These are phyloP conservation scores for Gryganskiella cystojenkinii DNA, from an alignment of 192 early-diverging fungal species.

Conservation along the genomic window DNA sequence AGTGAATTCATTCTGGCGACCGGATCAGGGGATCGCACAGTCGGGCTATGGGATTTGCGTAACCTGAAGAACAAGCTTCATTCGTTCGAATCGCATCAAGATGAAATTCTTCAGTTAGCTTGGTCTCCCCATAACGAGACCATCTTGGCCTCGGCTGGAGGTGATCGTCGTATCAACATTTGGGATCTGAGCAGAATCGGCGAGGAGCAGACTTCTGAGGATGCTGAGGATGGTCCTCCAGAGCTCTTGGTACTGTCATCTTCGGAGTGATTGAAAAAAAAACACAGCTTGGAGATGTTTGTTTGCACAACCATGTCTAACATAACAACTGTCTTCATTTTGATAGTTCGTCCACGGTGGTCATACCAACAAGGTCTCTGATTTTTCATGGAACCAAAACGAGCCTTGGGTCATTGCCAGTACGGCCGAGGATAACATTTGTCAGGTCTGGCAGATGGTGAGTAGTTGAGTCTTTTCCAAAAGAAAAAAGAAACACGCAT, in stretches of 20 bases:
- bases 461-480: conserved; percentile 10
- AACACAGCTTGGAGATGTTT: too few relatives aligned
- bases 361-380: conserved; percentile 96
- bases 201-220: conserved; percentile 92
- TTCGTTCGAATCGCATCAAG: conserved; percentile 88
- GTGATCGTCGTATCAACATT: conserved; percentile 90
- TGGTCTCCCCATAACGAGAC: conserved; percentile 96
- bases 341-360: conserved; percentile 95
- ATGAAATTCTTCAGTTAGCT: conserved; percentile 90
- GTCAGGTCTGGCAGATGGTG: conserved; percentile 99
- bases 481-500: too few relatives aligned
- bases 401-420: conserved; percentile 95
- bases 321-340: background rate
- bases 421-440: conserved; percentile 96
- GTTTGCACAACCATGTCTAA: too few relatives aligned
- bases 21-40: conserved; percentile 94
- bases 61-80: conserved; percentile 89
- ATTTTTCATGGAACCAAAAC: conserved; percentile 95
- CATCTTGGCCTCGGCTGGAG: conserved; percentile 90
- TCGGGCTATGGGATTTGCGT: conserved; percentile 96
- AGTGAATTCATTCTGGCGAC: conserved; percentile 93
- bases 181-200: conserved; percentile 97
- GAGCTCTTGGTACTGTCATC: conserved; percentile 83
- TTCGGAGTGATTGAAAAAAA: too few relatives aligned
- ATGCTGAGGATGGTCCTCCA: conserved; percentile 98